Evolutionary conservation across 1,284 basidiomycete species (phyloP), one percentile per base, ranked within the genome.

Genomic region (Cutaneotrichosporon spelunceum): DNA sequence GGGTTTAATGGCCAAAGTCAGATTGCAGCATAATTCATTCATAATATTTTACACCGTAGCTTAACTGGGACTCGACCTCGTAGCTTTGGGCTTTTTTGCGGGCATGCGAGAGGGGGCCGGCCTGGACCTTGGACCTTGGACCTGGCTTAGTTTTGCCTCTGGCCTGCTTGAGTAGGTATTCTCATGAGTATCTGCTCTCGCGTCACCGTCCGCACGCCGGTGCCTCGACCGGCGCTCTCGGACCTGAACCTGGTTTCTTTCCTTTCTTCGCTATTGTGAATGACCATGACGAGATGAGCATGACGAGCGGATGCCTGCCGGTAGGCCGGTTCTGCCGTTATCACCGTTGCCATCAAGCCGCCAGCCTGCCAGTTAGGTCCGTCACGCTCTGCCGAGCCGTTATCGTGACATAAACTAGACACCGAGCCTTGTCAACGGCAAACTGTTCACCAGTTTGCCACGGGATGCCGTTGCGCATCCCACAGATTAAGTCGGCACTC

Each of bases 201-300:
- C 52, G 52, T 53, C 52, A 53, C 52, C 33, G 52, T 33, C 33
- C 33, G 52, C 52, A 53, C 52, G 52, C 52, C 33, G 52, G 52
- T 53, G 33, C 52, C 52, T 53, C 52, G 19, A n/a, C 52, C 30
- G 52, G 33, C 30, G 13, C 52, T 21, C 33, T 24, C 33, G 52
- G 52, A 13, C 30, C 52, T 36, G n/a, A 36, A 52, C 49, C 26
- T 36, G 30, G 30, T 13, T 24, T 24, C 23, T 11, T 27, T 49
- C 24, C 14, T 10, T 27, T 49, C 16, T 1, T 39, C 6, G 36
- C 24, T 2, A 13, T 27, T 14, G 14, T 27, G 47, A n/a, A 23
- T 23, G 6, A 10, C n/a, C 24, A 23, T 11, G 8, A 9, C 21
- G n/a, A n/a, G n/a, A n/a, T 44, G 30, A 33, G 30, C 30, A n/a